These are phyloP conservation scores for Seminavis robusta DNA, from an alignment of 108 stramenopile genomes.

Conservation along the genomic window DNA sequence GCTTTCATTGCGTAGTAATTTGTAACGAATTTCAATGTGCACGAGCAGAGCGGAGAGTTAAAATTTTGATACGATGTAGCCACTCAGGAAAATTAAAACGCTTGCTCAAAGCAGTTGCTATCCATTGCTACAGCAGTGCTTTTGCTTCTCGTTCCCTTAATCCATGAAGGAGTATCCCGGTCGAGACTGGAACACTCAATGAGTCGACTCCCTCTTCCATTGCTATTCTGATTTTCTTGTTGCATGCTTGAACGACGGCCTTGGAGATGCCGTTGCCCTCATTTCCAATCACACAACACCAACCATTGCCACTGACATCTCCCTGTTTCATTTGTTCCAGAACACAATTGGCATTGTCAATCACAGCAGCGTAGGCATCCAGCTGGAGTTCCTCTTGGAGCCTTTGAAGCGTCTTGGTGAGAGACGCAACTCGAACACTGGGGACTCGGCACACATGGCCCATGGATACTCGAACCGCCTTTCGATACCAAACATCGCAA, in stretches of 20 bases:
- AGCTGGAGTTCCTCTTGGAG: constrained; percentile 12
- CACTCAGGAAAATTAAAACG: too few relatives aligned
- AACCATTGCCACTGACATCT: constrained; percentile 13
- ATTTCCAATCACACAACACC: constrained; percentile 76
- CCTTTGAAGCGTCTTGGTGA: constrained; percentile 19
- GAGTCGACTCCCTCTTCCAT: constrained; percentile 69
- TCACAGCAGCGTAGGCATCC: constrained; percentile 59
- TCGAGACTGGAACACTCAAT: constrained; percentile 60
- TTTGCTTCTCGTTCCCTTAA: constrained; percentile 34
- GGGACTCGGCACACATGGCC: constrained; percentile 68
- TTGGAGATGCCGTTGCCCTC: constrained; percentile 67
- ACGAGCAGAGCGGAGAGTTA: too few relatives aligned
- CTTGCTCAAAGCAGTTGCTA: too few relatives aligned
- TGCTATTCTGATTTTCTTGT: constrained; percentile 42
- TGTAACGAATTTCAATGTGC: too few relatives aligned
- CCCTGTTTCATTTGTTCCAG: constrained; percentile 19
- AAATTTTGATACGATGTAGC: too few relatives aligned
- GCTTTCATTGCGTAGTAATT: too few relatives aligned
- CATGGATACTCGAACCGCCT: constrained; percentile 70
- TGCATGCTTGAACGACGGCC: constrained; percentile 40
- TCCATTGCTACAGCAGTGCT: too few relatives aligned
- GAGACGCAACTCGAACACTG: constrained; percentile 48
- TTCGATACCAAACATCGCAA: constrained; percentile 77
- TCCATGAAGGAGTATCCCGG: constrained; percentile 73
- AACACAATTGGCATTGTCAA: constrained; percentile 35